phyloP scores from a whole-genome alignment of 2,329 filamentous ascomycete genomes.

The Dryadomyces quercivorus region DNA sequence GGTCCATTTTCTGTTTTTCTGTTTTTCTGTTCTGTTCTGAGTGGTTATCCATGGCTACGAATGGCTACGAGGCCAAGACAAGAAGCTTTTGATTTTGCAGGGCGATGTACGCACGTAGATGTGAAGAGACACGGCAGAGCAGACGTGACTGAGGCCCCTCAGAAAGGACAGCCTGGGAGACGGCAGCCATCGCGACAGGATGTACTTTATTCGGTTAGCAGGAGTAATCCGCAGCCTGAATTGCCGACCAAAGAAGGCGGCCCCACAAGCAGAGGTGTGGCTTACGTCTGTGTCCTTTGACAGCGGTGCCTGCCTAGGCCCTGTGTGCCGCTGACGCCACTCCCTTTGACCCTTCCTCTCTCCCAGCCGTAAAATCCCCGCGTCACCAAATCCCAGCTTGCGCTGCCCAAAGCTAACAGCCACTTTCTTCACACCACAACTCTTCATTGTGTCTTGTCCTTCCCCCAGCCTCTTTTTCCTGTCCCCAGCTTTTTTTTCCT shows the following conservation, averaged over 20 bases:
- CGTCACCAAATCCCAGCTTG: background rate
- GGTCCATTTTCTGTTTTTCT: too few relatives aligned
- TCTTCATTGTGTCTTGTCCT: background rate
- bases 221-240: background rate
- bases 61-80: too few relatives aligned
- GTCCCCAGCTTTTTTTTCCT: background rate
- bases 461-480: background rate
- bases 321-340: background rate
- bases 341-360: background rate
- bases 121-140: too few relatives aligned
- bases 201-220: too few relatives aligned
- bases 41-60: too few relatives aligned
- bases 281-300: background rate
- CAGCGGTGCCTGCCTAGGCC: too few relatives aligned
- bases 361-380: constrained; percentile 3
- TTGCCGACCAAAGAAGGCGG: background rate
- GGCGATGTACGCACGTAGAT: too few relatives aligned
- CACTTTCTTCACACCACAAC: background rate
- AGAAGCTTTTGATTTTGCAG: too few relatives aligned
- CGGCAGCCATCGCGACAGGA: too few relatives aligned
- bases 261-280: background rate
- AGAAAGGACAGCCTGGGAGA: too few relatives aligned
- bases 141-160: too few relatives aligned
- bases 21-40: too few relatives aligned
- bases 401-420: background rate